Base-by-base conservation (phyloP, 1,284 basidiomycete genomes). In the Ustilago hordei region DNA sequence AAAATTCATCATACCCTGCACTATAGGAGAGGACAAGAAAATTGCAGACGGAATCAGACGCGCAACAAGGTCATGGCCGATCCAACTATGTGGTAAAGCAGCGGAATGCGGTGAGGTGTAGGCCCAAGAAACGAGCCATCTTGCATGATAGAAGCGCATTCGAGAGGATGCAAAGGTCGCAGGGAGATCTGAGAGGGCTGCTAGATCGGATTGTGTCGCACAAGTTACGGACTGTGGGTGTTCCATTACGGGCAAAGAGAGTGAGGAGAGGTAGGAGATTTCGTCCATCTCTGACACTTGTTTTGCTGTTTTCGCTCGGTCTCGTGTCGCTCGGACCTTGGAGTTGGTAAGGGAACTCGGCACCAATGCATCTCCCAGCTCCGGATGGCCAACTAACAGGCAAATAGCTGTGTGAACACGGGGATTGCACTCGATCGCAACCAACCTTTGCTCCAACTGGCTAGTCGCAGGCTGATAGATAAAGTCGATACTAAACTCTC, bases 401-500 rank as follows among this genome's bases (percentile, higher is more conserved):
- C 86, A 85, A 58, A 87, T 82, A 38, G 87, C 87, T 8, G 87
- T 88, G 64, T 88, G 87, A 1, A 87, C 86, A 17, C 87, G 80
- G 5, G 87, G 87, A 62, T 88, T 88, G 72, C 87, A 88, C 70
- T 88, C 87, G 60, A 88, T 83, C 9, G 87, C 86, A 52, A 87
- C 87, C 19, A 88, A 76, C 8, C 76, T 67, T 28, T 86, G 83
- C n/a, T 68, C 69, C 35, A 82, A 60, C 13, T 66, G 61, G 8
- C 70, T 71, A 0, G 85, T 86, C 3, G 60, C 64, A 8, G 81
- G 79, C 53, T 82, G 81, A 59, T 86, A 74, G 79, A 88, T 88
- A 58, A 88, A 88, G 66, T 88, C 87, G 78, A 88, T 86, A 32
- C 87, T 87, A 69, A 88, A 88, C 52, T 87, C 87, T 8, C 87